These are phyloP conservation scores for Phytophthora rubi DNA, from an alignment of 352 stramenopile genomes.

Conservation along the genomic window DNA sequence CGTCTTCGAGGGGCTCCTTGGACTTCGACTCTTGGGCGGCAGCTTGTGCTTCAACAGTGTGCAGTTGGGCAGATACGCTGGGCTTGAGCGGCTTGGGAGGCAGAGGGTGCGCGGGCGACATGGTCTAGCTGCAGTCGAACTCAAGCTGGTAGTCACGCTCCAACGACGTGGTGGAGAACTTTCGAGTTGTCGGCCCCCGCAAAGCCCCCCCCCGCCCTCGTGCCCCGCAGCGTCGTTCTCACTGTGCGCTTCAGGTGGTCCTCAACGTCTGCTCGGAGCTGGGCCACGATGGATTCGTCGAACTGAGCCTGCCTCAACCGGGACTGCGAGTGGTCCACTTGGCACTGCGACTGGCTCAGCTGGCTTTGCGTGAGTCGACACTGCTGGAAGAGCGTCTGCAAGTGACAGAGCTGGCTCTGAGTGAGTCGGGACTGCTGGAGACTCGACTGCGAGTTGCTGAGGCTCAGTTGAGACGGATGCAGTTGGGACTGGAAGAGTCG, in stretches of 20 bases:
- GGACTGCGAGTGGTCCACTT: conserved; percentile 5
- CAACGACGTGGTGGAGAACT: conserved; percentile 39
- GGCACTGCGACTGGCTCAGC: conserved; percentile 16
- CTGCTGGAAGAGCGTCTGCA: conserved; percentile 8
- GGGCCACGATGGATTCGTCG: conserved; percentile 30
- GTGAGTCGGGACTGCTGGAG: conserved; percentile 7
- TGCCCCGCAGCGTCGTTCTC: conserved; percentile 12
- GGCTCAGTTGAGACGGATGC: conserved; percentile 7
- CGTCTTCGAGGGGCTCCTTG: too few relatives aligned
- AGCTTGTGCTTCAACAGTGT: too few relatives aligned
- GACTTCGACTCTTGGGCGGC: too few relatives aligned
- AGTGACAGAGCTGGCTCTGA: not conserved
- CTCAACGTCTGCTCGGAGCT: conserved; percentile 41
- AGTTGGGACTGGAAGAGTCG: conserved; percentile 32
- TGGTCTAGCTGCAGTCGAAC: conserved; percentile 52
- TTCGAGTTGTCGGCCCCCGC: conserved; percentile 32
- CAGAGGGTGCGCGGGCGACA: conserved; percentile 48
- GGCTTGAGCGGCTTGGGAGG: conserved; percentile 38
- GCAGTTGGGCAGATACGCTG: too few relatives aligned
- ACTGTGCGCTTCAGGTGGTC: conserved; percentile 35
- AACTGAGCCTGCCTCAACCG: conserved; percentile 9
- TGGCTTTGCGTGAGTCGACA: conserved; percentile 17
- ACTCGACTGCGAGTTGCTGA: conserved; percentile 6
- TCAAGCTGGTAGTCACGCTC: conserved; percentile 58
- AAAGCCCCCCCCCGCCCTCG: conserved; percentile 11